Percentiles rank a stretch among this genome's conserved stretches.
These are phyloP conservation scores for Kockovaella imperatae DNA, from an alignment of 768 basidiomycete species.

Conservation along the genomic window DNA sequence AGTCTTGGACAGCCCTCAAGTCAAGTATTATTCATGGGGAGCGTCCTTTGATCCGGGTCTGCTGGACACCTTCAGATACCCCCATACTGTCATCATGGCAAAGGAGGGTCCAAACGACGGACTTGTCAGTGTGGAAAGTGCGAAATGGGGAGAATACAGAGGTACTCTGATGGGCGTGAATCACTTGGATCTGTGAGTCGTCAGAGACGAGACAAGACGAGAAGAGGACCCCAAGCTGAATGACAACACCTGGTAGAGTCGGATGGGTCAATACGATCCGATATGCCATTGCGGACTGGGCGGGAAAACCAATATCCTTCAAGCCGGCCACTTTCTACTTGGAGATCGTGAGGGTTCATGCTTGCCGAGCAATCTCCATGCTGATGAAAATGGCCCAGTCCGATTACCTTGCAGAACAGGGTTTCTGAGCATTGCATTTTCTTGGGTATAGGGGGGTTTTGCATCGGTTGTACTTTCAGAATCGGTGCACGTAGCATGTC, in stretches of 20 bases:
- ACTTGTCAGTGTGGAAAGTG: slow-evolving; percentile 76
- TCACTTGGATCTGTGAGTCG: slow-evolving; percentile 54
- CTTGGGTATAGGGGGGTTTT: no score
- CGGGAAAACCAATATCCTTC: slow-evolving; percentile 83
- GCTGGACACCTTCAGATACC: slow-evolving; percentile 74
- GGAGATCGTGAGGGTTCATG: slow-evolving; percentile 52
- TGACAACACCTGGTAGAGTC: slow-evolving; percentile 44
- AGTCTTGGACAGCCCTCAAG: slow-evolving; percentile 66
- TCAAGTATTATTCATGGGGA: slow-evolving; percentile 93
- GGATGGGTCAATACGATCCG: slow-evolving; percentile 87
- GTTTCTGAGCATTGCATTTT: slow-evolving; percentile 35
- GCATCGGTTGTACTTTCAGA: no score
- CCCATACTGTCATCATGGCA: slow-evolving; percentile 70
- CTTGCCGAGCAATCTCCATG: not conserved
- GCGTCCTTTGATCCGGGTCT: slow-evolving; percentile 80
- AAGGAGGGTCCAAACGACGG: slow-evolving; percentile 94
- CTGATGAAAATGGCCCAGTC: slow-evolving; percentile 10
- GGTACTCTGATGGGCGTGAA: slow-evolving; percentile 88
- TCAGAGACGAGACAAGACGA: not conserved
- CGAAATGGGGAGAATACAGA: slow-evolving; percentile 90
- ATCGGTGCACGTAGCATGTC: no score
- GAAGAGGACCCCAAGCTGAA: not conserved
- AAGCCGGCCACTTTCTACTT: slow-evolving; percentile 87
- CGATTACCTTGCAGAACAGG: slow-evolving; percentile 41
- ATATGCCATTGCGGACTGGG: slow-evolving; percentile 82